Evolutionary conservation across 495 filamentous ascomycete genomes (phyloP).

Genomic region (Cercophora samala): DNA sequence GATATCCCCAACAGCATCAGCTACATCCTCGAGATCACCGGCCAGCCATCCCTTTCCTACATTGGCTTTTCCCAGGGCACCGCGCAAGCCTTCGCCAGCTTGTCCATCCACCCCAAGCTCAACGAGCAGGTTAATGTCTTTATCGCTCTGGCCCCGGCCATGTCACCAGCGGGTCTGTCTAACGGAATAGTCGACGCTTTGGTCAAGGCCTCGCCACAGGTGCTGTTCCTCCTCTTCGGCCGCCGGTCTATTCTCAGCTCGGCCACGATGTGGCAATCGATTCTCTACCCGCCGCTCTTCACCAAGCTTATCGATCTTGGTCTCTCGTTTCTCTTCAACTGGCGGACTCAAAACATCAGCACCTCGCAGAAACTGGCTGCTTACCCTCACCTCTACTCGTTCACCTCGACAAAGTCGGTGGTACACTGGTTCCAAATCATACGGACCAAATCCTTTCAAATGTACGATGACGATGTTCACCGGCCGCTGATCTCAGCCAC

Average conservation of each 20-base stretch:
- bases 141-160: constrained; percentile 93
- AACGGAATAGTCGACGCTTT: constrained; percentile 88
- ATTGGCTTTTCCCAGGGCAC: constrained; percentile 97
- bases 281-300: constrained; percentile 93
- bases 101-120: constrained; percentile 88
- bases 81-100: constrained; percentile 89
- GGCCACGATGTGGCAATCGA: constrained; percentile 94
- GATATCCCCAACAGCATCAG: constrained; percentile 93
- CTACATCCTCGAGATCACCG: constrained; percentile 83
- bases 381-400: constrained; percentile 95
- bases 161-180: constrained; percentile 87
- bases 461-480: constrained; percentile 94
- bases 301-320: constrained; percentile 82
- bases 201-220: constrained; percentile 88
- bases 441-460: constrained; percentile 89
- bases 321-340: constrained; percentile 80
- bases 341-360: constrained; percentile 82
- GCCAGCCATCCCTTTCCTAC: constrained; percentile 83
- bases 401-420: constrained; percentile 90
- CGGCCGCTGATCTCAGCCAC: constrained; percentile 41
- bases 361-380: constrained; percentile 88
- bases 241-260: constrained; percentile 87
- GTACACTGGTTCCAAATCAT: constrained; percentile 99
- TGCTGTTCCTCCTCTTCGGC: constrained; percentile 93
- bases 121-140: constrained; percentile 96